phyloP scores from a whole-genome alignment of 2,329 filamentous ascomycete genomes.

The Fusarium sublunatum region DNA sequence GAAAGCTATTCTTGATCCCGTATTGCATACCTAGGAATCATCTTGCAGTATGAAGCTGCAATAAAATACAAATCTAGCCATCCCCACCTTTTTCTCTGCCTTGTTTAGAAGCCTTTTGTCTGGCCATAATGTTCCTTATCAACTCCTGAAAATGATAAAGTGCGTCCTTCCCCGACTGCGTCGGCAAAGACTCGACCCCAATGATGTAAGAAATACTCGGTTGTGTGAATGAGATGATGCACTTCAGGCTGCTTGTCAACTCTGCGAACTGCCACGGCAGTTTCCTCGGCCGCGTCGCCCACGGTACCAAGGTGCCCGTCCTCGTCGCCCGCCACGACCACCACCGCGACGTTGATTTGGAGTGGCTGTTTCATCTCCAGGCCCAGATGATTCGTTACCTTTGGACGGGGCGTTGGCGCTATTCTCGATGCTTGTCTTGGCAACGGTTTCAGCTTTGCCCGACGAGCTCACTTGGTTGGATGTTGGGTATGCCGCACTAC shows the following conservation, averaged over 20 bases:
- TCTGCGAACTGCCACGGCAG: conserved; percentile 19
- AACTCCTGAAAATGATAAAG: not conserved
- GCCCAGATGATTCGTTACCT: conserved; percentile 27
- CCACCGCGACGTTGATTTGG: conserved; percentile 23
- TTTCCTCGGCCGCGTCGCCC: conserved; percentile 45
- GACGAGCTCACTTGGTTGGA: not conserved
- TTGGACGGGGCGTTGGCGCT: not conserved
- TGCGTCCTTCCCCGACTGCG: not conserved
- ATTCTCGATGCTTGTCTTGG: not conserved
- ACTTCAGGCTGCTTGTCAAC: conserved; percentile 10
- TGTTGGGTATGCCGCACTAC: conserved; percentile 2
- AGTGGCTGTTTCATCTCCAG: conserved; percentile 1
- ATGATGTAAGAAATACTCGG: conserved; percentile 1
- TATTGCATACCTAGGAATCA: not conserved
- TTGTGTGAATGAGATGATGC: not conserved
- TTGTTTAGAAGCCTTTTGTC: conserved; percentile 6
- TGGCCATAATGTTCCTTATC: conserved; percentile 12
- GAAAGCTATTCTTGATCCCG: conserved; percentile 21
- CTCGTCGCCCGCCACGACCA: conserved; percentile 43
- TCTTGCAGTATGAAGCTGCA: not conserved
- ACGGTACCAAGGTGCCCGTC: conserved; percentile 43
- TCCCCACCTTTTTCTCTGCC: not conserved
- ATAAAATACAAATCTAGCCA: not conserved
- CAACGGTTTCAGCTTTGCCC: conserved; percentile 1
- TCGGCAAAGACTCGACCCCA: conserved; percentile 2